These are phyloP conservation scores for Fusarium dimerum DNA, from an alignment of 2,329 filamentous ascomycete species.

Conservation along the genomic window DNA sequence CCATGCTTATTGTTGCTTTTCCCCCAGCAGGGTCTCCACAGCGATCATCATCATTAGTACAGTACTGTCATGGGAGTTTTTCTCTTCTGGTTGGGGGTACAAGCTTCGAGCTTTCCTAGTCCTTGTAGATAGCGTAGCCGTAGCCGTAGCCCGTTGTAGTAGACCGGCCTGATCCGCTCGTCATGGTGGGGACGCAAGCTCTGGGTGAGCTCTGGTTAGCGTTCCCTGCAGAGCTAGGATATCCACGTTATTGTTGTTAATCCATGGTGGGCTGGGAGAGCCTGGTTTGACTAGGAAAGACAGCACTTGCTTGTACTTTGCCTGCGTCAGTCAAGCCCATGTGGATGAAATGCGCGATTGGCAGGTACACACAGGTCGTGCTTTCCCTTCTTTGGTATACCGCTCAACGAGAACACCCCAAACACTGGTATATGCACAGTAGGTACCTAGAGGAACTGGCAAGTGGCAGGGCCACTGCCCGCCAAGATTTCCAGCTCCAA, in stretches of 20 bases:
- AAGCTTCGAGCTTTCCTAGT: neutral
- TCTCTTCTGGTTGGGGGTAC: neutral
- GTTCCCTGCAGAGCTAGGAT: constrained; percentile 17
- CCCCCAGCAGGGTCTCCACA: neutral
- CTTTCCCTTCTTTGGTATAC: constrained; percentile 21
- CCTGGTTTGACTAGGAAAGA: neutral
- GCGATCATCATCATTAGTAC: neutral
- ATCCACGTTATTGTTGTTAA: constrained; percentile 7
- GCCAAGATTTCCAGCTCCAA: constrained; percentile 17
- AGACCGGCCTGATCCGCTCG: constrained; percentile 1
- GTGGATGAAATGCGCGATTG: neutral
- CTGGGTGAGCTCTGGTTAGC: constrained; percentile 16
- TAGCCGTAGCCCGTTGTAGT: neutral
- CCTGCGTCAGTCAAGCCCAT: neutral
- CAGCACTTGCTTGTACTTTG: constrained; percentile 2
- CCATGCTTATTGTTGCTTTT: neutral
- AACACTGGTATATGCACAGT: constrained; percentile 10
- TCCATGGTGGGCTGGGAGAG: neutral
- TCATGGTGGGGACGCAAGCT: constrained; percentile 15
- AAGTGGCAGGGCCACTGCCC: constrained; percentile 19
- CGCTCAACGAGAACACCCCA: constrained; percentile 16
- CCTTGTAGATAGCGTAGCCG: constrained; percentile 1
- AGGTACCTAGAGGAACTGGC: constrained; percentile 4
- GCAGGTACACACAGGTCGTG: constrained; percentile 1
- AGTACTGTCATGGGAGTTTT: neutral